Base-by-base conservation (phyloP, 1,284 basidiomycete species). In the Peniophora sp. region DNA sequence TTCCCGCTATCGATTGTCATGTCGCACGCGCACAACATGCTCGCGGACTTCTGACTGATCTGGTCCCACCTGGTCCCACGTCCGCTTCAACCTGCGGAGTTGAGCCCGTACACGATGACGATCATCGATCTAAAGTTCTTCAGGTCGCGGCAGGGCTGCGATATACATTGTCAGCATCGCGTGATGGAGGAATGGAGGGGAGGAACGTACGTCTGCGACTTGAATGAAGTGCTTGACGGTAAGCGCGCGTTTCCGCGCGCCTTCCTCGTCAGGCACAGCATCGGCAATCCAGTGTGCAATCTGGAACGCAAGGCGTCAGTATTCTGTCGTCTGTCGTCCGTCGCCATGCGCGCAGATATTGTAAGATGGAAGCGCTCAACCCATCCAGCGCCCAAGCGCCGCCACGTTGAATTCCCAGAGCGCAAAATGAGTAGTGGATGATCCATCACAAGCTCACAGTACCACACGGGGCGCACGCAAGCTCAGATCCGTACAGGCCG, bases 61-160 rank as follows among this genome's bases (percentile, higher is more conserved):
- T 87, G 83, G 58, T 95, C 92, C 97, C 97, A 99, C 2, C 67
- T 87, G 83, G 58, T 95, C 92, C 97, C 97, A 99, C 2, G 97
- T 98, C 48, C 93, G 82, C 62, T 94, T 93, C 56, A 99, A 70
- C 11, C 97, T 82, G 56, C 91, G 82, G 55, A 94, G 61, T 97
- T 97, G 49, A 99, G 75, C 2, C 94, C 97, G 3, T 94, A 96
- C 10, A 97, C 84, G 51, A 99, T 92, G 24, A 96, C 93, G 61
- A 93, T 92, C 83, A 98, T 89, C 12, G 88, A 90, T 12, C 94
- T 96, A 68, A 92, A 99, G 68, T 99, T 99, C 64, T 96, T 90
- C 57, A 99, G 69, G 15, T 71, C 68, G 46, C 92, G 85, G 69
- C 96, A 99, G 45, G 89, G 88, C 93, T 97, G 57, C n/a, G 51